These are phyloP conservation scores for Paracoccidioides brasiliensis DNA, from an alignment of 2,329 filamentous ascomycete genomes.

Conservation along the genomic window DNA sequence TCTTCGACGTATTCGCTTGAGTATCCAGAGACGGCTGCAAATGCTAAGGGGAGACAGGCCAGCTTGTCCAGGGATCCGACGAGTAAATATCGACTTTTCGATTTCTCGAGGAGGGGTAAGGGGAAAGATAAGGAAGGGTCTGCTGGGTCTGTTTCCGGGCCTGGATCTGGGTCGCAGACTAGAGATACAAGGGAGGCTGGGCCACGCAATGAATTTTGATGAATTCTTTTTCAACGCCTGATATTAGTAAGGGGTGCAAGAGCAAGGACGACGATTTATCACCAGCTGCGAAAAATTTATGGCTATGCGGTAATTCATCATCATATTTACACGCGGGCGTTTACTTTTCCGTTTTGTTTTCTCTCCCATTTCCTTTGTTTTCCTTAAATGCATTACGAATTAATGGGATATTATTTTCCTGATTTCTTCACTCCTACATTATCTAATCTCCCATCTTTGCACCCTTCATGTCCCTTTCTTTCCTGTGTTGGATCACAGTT, in stretches of 20 bases:
- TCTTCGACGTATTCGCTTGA: slow-evolving; percentile 35
- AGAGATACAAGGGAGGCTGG: slow-evolving; percentile 6
- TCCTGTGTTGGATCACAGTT: too few species aligned
- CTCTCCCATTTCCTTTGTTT: too few species aligned
- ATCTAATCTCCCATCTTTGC: slow-evolving; percentile 4
- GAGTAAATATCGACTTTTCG: slow-evolving; percentile 33
- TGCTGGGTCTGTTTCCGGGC: neutral
- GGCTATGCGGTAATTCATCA: too few species aligned
- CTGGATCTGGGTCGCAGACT: neutral
- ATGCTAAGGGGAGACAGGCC: slow-evolving; percentile 22
- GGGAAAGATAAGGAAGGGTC: slow-evolving; percentile 7
- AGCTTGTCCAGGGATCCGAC: slow-evolving; percentile 28
- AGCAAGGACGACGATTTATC: neutral
- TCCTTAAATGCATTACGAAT: neutral
- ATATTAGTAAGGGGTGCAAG: neutral
- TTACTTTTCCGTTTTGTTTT: too few species aligned
- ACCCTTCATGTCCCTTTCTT: too few species aligned
- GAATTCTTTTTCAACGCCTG: neutral
- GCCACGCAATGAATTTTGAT: slow-evolving; percentile 9
- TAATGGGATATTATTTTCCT: neutral
- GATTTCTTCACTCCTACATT: neutral
- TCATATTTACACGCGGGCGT: too few species aligned
- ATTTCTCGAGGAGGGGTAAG: slow-evolving; percentile 20
- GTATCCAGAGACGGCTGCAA: slow-evolving; percentile 19
- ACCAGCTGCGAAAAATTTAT: too few species aligned